phyloP scores from a whole-genome alignment of 176 grass and related monocot species.

The Rhynchospora tenuis region DNA sequence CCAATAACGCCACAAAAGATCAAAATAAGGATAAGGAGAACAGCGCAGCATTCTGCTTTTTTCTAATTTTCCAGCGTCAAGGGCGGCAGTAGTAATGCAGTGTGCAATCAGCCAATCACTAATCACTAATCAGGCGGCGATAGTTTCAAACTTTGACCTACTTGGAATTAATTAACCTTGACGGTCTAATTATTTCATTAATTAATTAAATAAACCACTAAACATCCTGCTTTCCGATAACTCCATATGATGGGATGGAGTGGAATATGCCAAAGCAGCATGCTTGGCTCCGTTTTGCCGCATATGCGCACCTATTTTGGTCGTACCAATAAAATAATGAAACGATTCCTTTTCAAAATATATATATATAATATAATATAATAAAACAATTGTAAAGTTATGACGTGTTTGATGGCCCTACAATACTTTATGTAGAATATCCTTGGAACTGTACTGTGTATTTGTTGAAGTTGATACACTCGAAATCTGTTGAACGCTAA shows the following conservation, averaged over 20 bases:
- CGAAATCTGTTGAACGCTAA: neutral
- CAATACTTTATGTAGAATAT: neutral
- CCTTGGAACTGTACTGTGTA: neutral
- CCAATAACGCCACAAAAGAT: neutral
- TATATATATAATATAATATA: no score
- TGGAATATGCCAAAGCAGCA: constrained; percentile 8
- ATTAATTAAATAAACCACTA: neutral
- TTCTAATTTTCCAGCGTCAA: neutral
- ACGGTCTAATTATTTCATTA: neutral
- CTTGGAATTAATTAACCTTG: neutral
- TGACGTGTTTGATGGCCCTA: neutral
- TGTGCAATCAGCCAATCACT: neutral
- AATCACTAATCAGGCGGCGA: neutral
- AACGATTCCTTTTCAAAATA: no score
- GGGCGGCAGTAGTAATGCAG: neutral
- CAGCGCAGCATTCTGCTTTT: neutral
- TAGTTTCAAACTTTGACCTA: constrained; percentile 5
- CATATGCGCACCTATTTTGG: neutral
- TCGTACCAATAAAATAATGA: neutral
- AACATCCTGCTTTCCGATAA: neutral
- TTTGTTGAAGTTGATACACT: no score
- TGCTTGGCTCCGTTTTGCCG: neutral
- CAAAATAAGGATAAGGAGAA: constrained; percentile 10
- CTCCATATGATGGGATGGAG: neutral
- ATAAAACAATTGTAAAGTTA: neutral